phyloP scores from a whole-genome alignment of 495 filamentous ascomycete species.

The Hypoxylon perforatum region DNA sequence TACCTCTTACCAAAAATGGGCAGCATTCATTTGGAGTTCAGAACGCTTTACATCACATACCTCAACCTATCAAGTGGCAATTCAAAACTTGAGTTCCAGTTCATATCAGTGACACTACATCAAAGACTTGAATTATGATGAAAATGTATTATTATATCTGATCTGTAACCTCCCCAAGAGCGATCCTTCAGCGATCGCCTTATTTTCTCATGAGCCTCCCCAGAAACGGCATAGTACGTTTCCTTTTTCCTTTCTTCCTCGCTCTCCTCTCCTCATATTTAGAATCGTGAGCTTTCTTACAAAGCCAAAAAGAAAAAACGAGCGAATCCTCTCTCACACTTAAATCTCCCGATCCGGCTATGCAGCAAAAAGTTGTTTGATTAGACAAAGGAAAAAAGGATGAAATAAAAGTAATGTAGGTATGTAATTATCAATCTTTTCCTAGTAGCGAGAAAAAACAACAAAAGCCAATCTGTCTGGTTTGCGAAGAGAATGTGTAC shows the following conservation, averaged over 20 bases:
- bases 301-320: slow-evolving; percentile 2
- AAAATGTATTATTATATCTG: slow-evolving; percentile 35
- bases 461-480: slow-evolving; percentile 19
- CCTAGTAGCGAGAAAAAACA: not conserved
- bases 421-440: slow-evolving; percentile 32
- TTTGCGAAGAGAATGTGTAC: slow-evolving; percentile 15
- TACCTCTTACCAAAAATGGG: not conserved
- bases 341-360: slow-evolving; percentile 32
- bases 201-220: slow-evolving; percentile 17
- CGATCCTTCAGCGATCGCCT: slow-evolving; percentile 17
- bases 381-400: slow-evolving; percentile 14
- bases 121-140: slow-evolving; percentile 6
- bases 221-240: slow-evolving; percentile 18
- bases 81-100: not conserved
- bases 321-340: slow-evolving; percentile 22
- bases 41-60: not conserved
- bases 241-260: not conserved
- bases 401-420: slow-evolving; percentile 20
- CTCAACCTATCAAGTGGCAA: too few species aligned
- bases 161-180: slow-evolving; percentile 8
- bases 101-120: not conserved
- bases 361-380: too few species aligned
- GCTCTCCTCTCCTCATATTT: not conserved
- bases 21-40: slow-evolving; percentile 26
- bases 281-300: slow-evolving; percentile 12